Percentiles rank a stretch among this genome's conserved stretches.
Evolutionary conservation across 1,139 yeast genomes (phyloP).

Genomic region (Citeromyces hawaiiensis): DNA sequence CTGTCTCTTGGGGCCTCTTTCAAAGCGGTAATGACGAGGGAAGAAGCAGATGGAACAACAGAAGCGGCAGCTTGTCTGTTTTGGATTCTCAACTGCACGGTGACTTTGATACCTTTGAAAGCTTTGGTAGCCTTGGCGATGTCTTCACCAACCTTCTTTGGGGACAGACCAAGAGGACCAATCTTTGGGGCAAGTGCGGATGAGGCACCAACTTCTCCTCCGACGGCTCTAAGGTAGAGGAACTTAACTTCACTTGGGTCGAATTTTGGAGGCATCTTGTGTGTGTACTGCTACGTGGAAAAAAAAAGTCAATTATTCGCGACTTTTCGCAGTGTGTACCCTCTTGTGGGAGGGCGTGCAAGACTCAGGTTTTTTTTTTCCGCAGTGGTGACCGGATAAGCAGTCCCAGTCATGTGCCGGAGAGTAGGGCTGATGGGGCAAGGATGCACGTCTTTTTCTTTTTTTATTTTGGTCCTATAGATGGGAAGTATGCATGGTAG

Average conservation of each 20-base stretch:
- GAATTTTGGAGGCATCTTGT: constrained; percentile 83
- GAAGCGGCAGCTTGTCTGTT: constrained; percentile 99
- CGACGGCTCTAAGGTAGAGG: constrained; percentile 99
- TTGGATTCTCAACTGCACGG: constrained; percentile 97
- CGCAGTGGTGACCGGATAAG: neutral
- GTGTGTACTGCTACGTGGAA: constrained; percentile 1
- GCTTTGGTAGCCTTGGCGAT: constrained; percentile 99
- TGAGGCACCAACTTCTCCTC: constrained; percentile 99
- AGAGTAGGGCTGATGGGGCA: neutral
- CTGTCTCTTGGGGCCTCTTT: constrained; percentile 99
- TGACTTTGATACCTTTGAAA: constrained; percentile 98
- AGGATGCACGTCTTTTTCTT: neutral
- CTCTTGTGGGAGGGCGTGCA: neutral
- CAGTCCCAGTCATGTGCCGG: neutral
- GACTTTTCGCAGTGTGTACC: neutral
- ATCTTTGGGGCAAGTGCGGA: constrained; percentile 99
- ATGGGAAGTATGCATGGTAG: constrained; percentile 27
- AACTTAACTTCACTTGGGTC: constrained; percentile 98
- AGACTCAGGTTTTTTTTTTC: neutral
- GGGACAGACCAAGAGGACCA: constrained; percentile 99
- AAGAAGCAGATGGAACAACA: constrained; percentile 99
- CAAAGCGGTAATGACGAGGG: constrained; percentile 97
- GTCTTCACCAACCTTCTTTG: constrained; percentile 99
- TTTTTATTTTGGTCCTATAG: neutral
- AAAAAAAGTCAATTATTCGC: constrained; percentile 1